Base-by-base conservation (phyloP, 176 grass and related monocot species). In the Otatea glauca region DNA sequence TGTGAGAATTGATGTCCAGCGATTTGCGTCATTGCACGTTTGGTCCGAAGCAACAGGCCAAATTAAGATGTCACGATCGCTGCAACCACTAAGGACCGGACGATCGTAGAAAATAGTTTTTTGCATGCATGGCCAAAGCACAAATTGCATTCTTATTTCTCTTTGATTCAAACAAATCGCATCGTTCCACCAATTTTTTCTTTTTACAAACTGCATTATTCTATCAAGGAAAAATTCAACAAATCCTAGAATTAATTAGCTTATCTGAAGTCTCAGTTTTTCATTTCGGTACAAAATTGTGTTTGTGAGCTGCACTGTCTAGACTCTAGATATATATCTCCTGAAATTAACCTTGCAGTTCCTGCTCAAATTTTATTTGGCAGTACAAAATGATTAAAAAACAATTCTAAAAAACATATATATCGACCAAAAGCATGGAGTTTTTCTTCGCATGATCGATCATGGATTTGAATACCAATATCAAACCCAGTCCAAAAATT, bases 401-500 rank as follows among this genome's bases (percentile, higher is more conserved):
- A 66, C 23, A 51, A 5, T 0, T 6, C 0, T 0, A 68, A n/a
- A 13, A 72, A 67, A 29, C 10, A 45, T 23, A 54, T 2, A 81
- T 27, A 29, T 29, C 60, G 55, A 61, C 11, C 59, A 27, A 13
- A 0, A n/a, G n/a, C 1, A 3, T 62, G 9, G 9, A 45, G 10
- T 54, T 54, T 54, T 54, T 54, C 17, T 54, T 54, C 17, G 17
- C 51, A 20, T 13, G 10, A 27, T 74, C 58, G 15, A 13, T 59
- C 45, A 35, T 35, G 37, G 1, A 72, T 42, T 53, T 20, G 15
- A 20, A 45, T 68, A 77, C 6, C 39, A 43, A 37, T 25, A 42
- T 87, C 79, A 79, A 79, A 75, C 2, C 80, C 60, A 91, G 58
- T 83, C 69, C 13, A 87, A 45, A 1, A 84, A 24, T 7, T 91